Evolutionary conservation across 441 rosid species (phyloP).

Genomic region (Brassica hybrid): DNA sequence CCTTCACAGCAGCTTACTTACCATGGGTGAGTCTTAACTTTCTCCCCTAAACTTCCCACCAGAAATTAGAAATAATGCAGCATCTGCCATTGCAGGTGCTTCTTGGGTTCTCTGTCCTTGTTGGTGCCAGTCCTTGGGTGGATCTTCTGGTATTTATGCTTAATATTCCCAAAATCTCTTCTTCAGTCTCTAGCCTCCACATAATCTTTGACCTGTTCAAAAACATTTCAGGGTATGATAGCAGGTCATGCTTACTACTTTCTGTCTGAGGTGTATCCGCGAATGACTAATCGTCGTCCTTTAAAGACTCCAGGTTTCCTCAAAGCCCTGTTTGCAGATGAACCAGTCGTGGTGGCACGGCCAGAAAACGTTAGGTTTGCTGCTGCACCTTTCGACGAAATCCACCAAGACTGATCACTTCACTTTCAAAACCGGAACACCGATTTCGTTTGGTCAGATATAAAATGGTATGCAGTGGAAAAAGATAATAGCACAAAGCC

Average conservation of each 20-base stretch:
- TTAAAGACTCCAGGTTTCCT: conserved; percentile 83
- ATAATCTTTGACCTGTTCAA: background rate
- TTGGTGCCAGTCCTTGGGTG: conserved; percentile 99
- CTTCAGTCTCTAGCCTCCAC: background rate
- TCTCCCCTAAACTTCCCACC: background rate
- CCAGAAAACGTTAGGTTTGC: conserved; percentile 89
- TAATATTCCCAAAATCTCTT: background rate
- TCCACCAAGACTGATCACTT: conserved; percentile 63
- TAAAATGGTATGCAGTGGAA: background rate
- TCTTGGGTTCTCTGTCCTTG: conserved; percentile 94
- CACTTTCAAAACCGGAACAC: background rate
- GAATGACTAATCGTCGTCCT: conserved; percentile 91
- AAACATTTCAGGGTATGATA: conserved; percentile 85
- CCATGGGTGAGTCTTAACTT: conserved; percentile 83
- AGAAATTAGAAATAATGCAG: background rate
- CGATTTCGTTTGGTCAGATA: background rate
- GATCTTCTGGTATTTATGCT: conserved; percentile 78
- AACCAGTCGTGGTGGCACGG: conserved; percentile 75
- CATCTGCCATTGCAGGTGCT: conserved; percentile 65
- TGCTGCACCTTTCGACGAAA: conserved; percentile 66
- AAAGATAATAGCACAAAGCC: conserved; percentile 25
- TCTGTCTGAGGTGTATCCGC: conserved; percentile 94
- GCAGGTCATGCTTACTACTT: conserved; percentile 99
- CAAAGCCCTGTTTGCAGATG: conserved; percentile 87
- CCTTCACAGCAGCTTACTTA: conserved; percentile 95